Base-by-base conservation (phyloP, 129 eudicot species). In the Centella asiatica region DNA sequence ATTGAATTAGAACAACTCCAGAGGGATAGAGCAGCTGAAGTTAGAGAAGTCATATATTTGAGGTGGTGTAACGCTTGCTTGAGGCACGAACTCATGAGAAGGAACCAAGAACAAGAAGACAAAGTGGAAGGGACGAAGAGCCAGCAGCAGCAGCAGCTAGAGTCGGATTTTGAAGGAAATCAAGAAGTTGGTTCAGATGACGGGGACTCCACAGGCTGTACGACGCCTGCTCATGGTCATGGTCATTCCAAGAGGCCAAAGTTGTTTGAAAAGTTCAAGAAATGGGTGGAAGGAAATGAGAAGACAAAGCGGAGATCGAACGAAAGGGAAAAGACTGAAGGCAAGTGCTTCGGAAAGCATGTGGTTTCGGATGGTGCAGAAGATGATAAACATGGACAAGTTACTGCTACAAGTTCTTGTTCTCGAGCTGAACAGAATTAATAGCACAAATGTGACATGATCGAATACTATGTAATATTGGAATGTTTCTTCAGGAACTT, bases 31-130 rank as follows among this genome's bases (percentile, higher is more conserved):
- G 81, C 60, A 10, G 72, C 31, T 24, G 81, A 83, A 69, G 58
- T 65, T 20, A 73, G 73, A 47, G 95, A 87, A 69, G 29, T 83
- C 15, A 77, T 78, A 39, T 78, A 73, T 71, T 65, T 87, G 47
- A 74, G 85, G 52, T 76, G 87, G 95, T 63, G 81, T 47, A 81
- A 83, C 15, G 90, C 92, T 2, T 87, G 95, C 65, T 65, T 86
- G 63, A 76, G 77, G 68, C 90, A 80, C 44, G 85, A 80, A 72
- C 71, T 87, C 5, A 51, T 42, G 33, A 80, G 81, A 71, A 77
- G 75, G 58, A 73, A 83, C 44, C 60, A 75, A 51, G 79, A 79
- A 72, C 72, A 72, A 64, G 72, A 70, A 55, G 31, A 55, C 20
- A 54, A 63, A 29, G 31, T 25, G 2, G 74, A 51, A 6, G 73